Evolutionary conservation across 257 asterid species (phyloP).

Genomic region (Echium plantagineum): DNA sequence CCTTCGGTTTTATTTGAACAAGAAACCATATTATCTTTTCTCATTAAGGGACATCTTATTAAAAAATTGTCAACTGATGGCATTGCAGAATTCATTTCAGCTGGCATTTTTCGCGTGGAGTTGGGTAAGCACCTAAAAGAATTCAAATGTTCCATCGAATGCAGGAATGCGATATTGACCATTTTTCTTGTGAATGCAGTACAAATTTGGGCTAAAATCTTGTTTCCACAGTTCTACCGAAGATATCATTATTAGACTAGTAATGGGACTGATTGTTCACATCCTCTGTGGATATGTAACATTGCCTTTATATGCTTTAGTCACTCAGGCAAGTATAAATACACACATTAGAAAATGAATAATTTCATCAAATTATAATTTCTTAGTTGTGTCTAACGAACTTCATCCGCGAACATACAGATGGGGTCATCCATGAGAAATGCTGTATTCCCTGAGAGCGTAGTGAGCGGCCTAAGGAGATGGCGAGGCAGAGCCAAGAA

Average conservation of each 20-base stretch:
- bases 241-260: slow-evolving; percentile 40
- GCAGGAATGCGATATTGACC: not conserved
- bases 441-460: slow-evolving; percentile 42
- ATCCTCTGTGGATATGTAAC: slow-evolving; percentile 71
- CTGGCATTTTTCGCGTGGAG: slow-evolving; percentile 69
- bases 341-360: no score
- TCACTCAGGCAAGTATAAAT: slow-evolving; percentile 40
- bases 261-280: slow-evolving; percentile 46
- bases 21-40: not conserved
- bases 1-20: no score
- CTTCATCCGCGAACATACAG: slow-evolving; percentile 11
- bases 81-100: slow-evolving; percentile 64
- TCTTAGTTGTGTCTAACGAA: not conserved
- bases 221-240: slow-evolving; percentile 58
- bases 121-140: slow-evolving; percentile 34
- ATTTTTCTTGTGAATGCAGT: slow-evolving; percentile 22
- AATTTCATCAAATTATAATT: no score
- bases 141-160: not conserved
- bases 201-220: slow-evolving; percentile 42
- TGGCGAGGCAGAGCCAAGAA: slow-evolving; percentile 53
- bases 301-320: slow-evolving; percentile 56
- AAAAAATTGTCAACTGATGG: not conserved
- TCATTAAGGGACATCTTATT: not conserved
- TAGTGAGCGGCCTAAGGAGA: slow-evolving; percentile 37
- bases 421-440: slow-evolving; percentile 57